Evolutionary conservation across 2,329 filamentous ascomycete genomes (phyloP), one percentile per base, ranked within the genome.

Genomic region (Incumbomyces lentus): DNA sequence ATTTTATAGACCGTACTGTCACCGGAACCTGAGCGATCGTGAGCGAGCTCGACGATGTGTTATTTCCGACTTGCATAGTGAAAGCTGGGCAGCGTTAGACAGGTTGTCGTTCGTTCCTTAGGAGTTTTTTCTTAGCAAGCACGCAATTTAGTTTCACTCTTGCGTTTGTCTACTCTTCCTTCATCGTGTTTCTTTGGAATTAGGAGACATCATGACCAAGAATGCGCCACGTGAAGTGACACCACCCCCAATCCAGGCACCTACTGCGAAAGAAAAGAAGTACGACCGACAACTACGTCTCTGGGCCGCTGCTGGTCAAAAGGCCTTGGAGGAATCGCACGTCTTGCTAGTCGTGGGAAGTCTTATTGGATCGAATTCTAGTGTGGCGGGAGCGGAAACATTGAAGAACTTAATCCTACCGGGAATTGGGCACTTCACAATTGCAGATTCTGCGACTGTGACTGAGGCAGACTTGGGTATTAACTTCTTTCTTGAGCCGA

Each of bases 331-430:
- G 65, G 80, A 87, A 47, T 86, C 92, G 17, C 85, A 93, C 56
- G 82, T 98, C n/a, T 76, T 96, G 11, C 75, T 98, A 4, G 71
- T 98, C 50, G 84, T 87, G 1, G 90, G 90, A 8, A 49, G 55
- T 22, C 42, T 48, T 11, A 35, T 38, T 22, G 56, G 55, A 8
- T 58, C 55, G 12, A 55, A 54, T 42, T 56, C 52, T 44, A 56
- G 50, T 32, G 85, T 88, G 2, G 85, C 88, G 30, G 92, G 89
- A 12, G 76, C 93, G 11, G 92, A 98, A 66, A 82, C 89, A 0
- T 75, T 98, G 51, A 98, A 98, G 73, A 98, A 98, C 62, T 78
- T 98, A n/a, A 86, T 98, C 2, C 71, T 98, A 7, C 92, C 92
- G 48, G 86, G 89, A 2, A 84, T 96, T 58, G 93, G 92, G 7